Evolutionary conservation across 75 land plant species (phyloP), one percentile per base, ranked within the genome.

Genomic region (Adiantum capillusveneris): DNA sequence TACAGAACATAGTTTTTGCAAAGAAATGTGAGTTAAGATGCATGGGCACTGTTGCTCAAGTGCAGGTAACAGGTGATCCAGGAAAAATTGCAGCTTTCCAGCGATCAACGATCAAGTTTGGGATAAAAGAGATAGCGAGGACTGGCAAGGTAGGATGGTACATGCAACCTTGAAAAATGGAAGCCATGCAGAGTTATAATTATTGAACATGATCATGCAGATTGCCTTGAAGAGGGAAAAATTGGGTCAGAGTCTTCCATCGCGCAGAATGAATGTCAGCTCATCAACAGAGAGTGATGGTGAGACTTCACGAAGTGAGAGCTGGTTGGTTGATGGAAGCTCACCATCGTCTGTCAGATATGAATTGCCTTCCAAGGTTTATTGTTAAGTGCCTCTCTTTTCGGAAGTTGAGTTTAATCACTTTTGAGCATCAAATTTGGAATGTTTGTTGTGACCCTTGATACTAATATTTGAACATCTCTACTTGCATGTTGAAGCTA

Each of bases 1-100:
- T n/a, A n/a, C n/a, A 12, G 12, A 43, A 12, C 44, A n/a, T n/a
- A n/a, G n/a, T n/a, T n/a, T n/a, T n/a, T 53, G 20, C 18, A 53
- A 20, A 16, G n/a, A 16, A 24, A 26, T n/a, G n/a, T n/a, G n/a
- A n/a, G n/a, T n/a, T n/a, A n/a, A n/a, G n/a, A n/a, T n/a, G n/a
- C n/a, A n/a, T n/a, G n/a, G n/a, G n/a, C n/a, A n/a, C n/a, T n/a
- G n/a, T n/a, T n/a, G n/a, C n/a, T n/a, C n/a, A n/a, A 14, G 11
- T 70, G 48, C 72, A 92, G 97, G 96, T 94, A 31, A 94, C 98
- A 31, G 98, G 98, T 55, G 98, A 94, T 78, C 87, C 98, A 37
- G 98, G 98, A 6, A 94, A 94, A 77, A 76, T 94, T 26, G 85
- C 72, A 64, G 90, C 98, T 25, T 67, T 94, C 0, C 77, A 79